These are phyloP conservation scores for Trypanosoma melophagium DNA, from an alignment of 208 protist genomes.

Conservation along the genomic window DNA sequence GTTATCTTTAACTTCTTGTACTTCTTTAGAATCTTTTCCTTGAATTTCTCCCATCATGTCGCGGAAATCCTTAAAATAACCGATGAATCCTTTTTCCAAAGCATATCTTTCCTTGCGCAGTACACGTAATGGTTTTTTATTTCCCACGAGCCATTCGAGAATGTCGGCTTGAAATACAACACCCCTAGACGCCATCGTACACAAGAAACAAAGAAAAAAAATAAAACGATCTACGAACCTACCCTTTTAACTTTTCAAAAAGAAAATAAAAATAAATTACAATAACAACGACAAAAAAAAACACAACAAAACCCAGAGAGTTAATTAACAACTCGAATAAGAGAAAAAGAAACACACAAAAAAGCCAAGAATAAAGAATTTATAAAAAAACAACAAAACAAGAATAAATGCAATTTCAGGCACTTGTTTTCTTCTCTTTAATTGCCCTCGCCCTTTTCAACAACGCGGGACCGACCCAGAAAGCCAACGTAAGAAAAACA, in stretches of 20 bases:
- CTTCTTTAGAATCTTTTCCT: constrained; percentile 26
- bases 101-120: constrained; percentile 56
- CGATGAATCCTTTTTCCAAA: constrained; percentile 81
- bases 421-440: too few relatives aligned
- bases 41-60: constrained; percentile 37
- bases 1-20: constrained; percentile 3
- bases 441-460: too few relatives aligned
- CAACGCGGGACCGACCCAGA: too few relatives aligned
- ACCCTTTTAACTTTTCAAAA: neutral
- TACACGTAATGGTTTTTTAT: constrained; percentile 35
- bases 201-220: constrained; percentile 16
- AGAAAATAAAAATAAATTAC: constrained; percentile 24
- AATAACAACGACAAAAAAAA: too few relatives aligned
- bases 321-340: too few relatives aligned
- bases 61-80: constrained; percentile 55
- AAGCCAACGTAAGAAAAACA: too few relatives aligned
- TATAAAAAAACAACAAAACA: constrained; percentile 31
- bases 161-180: constrained; percentile 67
- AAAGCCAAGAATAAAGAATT: constrained; percentile 14
- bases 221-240: neutral
- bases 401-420: too few relatives aligned
- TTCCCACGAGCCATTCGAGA: constrained; percentile 58
- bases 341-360: too few relatives aligned
- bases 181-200: constrained; percentile 9
- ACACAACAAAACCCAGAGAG: neutral